phyloP scores from a whole-genome alignment of 1,284 basidiomycete genomes.

The Pterulicium gracile region DNA sequence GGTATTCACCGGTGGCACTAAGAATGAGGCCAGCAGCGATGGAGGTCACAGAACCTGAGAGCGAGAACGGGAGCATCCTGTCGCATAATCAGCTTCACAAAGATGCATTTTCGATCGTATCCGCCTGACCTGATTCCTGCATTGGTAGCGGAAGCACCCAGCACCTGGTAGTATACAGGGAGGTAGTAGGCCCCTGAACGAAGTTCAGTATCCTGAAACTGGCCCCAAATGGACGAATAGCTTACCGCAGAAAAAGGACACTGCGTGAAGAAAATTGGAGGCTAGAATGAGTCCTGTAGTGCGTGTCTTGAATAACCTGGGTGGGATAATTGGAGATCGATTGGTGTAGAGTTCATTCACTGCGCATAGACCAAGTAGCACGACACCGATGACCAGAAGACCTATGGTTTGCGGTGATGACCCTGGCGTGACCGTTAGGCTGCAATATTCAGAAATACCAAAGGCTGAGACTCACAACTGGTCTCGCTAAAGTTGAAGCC shows the following conservation, averaged over 20 bases:
- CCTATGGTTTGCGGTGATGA: conserved; percentile 51
- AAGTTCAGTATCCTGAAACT: conserved; percentile 4
- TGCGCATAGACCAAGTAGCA: conserved; percentile 42
- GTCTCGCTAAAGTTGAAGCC: conserved; percentile 75
- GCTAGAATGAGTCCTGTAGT: conserved; percentile 63
- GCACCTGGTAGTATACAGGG: conserved; percentile 71
- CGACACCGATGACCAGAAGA: conserved; percentile 59
- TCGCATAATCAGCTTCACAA: not conserved
- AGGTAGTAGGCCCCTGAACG: conserved; percentile 53
- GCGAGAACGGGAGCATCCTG: conserved; percentile 70
- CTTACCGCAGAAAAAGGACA: conserved; percentile 52
- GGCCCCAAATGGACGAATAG: conserved; percentile 4
- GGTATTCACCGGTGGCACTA: conserved; percentile 50
- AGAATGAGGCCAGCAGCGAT: conserved; percentile 50
- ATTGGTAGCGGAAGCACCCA: conserved; percentile 65
- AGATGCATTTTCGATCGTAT: conserved; percentile 1
- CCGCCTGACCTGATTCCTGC: conserved; percentile 57
- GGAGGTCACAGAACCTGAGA: conserved; percentile 49
- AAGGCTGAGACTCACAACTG: conserved; percentile 35
- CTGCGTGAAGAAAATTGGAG: conserved; percentile 52
- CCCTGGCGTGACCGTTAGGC: too few relatives aligned
- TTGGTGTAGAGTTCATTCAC: conserved; percentile 64
- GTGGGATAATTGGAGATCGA: conserved; percentile 72
- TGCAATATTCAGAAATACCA: not conserved
- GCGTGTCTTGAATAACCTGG: conserved; percentile 69